Conservation (phyloP, 2,329 filamentous ascomycete genomes). For the Chaetomium sp. region DNA sequence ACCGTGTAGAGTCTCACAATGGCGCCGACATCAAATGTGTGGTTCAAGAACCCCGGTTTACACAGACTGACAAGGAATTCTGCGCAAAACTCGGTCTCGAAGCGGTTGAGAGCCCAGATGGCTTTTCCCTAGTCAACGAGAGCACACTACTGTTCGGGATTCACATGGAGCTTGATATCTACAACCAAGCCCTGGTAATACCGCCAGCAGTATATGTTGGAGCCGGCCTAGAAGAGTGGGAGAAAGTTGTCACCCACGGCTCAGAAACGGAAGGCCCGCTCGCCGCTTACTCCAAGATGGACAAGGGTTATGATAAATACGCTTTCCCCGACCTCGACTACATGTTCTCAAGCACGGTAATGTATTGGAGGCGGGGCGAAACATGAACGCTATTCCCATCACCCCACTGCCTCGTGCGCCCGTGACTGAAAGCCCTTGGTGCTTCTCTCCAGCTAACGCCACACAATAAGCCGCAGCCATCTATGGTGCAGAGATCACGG, state of each 20-base stretch:
- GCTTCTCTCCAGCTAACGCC: neutral
- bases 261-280: conserved; percentile 14
- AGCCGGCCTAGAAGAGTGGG: conserved; percentile 55
- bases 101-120: conserved; percentile 55
- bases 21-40: conserved; percentile 46
- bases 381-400: neutral
- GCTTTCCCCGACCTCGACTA: conserved; percentile 34
- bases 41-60: conserved; percentile 60
- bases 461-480: neutral
- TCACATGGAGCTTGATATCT: conserved; percentile 60
- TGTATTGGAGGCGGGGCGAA: conserved; percentile 29
- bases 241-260: conserved; percentile 35
- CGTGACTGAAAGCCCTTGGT: neutral
- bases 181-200: conserved; percentile 51
- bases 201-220: conserved; percentile 61
- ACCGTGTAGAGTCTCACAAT: conserved; percentile 32
- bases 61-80: conserved; percentile 52
- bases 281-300: conserved; percentile 27
- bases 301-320: conserved; percentile 27
- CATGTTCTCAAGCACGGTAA: conserved; percentile 35
- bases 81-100: conserved; percentile 57
- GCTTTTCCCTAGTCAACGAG: conserved; percentile 52
- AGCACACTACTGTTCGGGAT: conserved; percentile 62
- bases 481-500: neutral
- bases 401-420: neutral